Evolutionary conservation across 2,329 filamentous ascomycete genomes (phyloP).

Genomic region (Didymella lethalis): DNA sequence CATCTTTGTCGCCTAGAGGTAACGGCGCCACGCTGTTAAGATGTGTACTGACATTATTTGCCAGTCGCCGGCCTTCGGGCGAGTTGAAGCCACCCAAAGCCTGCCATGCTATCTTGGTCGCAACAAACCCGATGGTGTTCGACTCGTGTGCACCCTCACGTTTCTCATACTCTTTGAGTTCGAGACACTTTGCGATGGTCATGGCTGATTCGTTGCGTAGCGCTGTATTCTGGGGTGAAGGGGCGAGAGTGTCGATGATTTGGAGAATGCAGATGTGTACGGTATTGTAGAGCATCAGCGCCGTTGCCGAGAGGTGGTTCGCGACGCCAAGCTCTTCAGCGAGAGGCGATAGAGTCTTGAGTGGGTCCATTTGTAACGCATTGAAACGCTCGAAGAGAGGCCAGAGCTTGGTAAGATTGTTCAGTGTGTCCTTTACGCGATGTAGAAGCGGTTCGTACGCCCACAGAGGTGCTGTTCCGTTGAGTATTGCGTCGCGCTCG

Average conservation of each 20-base stretch:
- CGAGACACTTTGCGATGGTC: constrained; percentile 32
- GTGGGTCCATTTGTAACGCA: constrained; percentile 14
- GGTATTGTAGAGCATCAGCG: constrained; percentile 39
- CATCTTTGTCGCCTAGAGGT: constrained; percentile 6
- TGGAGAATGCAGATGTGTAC: constrained; percentile 32
- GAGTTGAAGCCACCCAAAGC: constrained; percentile 34
- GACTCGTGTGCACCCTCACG: constrained; percentile 27
- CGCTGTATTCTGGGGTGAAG: constrained; percentile 22
- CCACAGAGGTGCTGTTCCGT: neutral
- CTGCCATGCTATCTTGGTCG: constrained; percentile 40
- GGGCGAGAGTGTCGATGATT: constrained; percentile 30
- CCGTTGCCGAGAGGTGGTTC: constrained; percentile 32
- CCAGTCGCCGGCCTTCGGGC: constrained; percentile 32
- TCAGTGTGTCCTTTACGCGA: constrained; percentile 14
- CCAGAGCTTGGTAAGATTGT: constrained; percentile 21
- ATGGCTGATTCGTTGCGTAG: constrained; percentile 31
- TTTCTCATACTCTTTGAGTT: constrained; percentile 32
- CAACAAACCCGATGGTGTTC: constrained; percentile 37
- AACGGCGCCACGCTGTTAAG: constrained; percentile 7
- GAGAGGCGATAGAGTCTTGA: constrained; percentile 8
- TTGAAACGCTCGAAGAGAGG: constrained; percentile 29
- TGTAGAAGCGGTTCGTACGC: constrained; percentile 17
- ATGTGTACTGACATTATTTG: constrained; percentile 11
- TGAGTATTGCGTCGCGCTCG: constrained; percentile 20
- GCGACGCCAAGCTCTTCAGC: constrained; percentile 28